These are phyloP conservation scores for Gossypium anomalum DNA, from an alignment of 345 rosid genomes.

Conservation along the genomic window DNA sequence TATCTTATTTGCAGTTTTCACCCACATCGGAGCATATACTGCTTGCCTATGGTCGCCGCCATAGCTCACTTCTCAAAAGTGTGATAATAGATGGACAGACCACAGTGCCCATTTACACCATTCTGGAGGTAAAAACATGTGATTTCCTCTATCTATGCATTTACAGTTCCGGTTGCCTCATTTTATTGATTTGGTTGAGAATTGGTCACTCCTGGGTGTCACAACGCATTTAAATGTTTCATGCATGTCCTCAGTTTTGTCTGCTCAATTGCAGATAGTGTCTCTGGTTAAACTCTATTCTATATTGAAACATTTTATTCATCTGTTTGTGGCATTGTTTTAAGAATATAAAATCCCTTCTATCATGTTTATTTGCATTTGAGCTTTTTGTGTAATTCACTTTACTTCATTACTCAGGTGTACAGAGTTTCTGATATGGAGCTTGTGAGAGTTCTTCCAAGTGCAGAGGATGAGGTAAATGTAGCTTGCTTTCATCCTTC, in stretches of 20 bases:
- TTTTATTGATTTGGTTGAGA: background rate
- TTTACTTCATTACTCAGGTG: constrained; percentile 35
- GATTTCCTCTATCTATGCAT: background rate
- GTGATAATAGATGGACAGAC: constrained; percentile 54
- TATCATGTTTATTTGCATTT: background rate
- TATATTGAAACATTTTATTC: background rate
- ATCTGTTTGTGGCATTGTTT: background rate
- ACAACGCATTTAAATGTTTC: background rate
- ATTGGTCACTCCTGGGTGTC: background rate
- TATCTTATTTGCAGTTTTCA: constrained; percentile 45
- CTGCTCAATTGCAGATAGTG: background rate
- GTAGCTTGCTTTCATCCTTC: constrained; percentile 65
- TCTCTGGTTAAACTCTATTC: background rate
- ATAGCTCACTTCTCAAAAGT: constrained; percentile 64
- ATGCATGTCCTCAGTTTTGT: background rate
- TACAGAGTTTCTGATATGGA: constrained; percentile 88
- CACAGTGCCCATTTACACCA: constrained; percentile 50
- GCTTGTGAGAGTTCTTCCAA: constrained; percentile 80
- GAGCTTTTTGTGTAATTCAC: background rate
- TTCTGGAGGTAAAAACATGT: constrained; percentile 48
- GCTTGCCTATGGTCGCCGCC: constrained; percentile 70
- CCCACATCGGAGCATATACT: constrained; percentile 66
- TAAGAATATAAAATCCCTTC: background rate
- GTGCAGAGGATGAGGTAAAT: constrained; percentile 41
- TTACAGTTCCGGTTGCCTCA: constrained; percentile 7